A percentile compares a stretch with the other conserved stretches of the same genome.
phyloP scores from a whole-genome alignment of 169 alveolate species.

The Cryptosporidium canis region DNA sequence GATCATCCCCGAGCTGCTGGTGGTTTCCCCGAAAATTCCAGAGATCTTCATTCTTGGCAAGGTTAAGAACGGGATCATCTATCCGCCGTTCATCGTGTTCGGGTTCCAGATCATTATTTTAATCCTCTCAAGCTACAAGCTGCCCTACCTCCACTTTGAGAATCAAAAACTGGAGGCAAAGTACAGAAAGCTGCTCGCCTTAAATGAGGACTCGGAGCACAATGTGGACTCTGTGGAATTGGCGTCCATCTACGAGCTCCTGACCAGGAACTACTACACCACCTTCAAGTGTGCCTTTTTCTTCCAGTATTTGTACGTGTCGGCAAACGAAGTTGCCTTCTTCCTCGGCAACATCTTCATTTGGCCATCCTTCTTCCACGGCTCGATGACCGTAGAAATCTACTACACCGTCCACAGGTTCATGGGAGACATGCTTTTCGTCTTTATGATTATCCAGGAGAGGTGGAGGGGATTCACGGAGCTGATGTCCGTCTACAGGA shows the following conservation, averaged over 20 bases:
- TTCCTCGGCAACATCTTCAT: conserved; percentile 34
- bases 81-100: conserved; percentile 42
- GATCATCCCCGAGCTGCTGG: conserved; percentile 24
- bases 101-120: conserved; percentile 27
- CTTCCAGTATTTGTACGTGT: conserved; percentile 12
- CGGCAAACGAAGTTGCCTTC: conserved; percentile 10
- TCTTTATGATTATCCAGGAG: conserved; percentile 41
- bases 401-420: conserved; percentile 19
- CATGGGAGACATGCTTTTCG: conserved; percentile 9
- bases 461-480: conserved; percentile 72
- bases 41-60: conserved; percentile 47
- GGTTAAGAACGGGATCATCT: conserved; percentile 13
- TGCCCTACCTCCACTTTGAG: conserved; percentile 62
- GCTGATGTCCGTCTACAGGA: conserved; percentile 51
- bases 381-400: conserved; percentile 54
- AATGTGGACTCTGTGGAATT: conserved; percentile 2
- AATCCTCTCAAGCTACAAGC: conserved; percentile 16
- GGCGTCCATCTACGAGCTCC: background rate
- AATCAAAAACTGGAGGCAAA: conserved; percentile 61
- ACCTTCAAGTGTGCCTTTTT: conserved; percentile 43
- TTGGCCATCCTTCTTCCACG: conserved; percentile 71
- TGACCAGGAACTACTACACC: conserved; percentile 44
- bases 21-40: conserved; percentile 21
- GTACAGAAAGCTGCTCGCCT: conserved; percentile 27
- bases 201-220: conserved; percentile 33